Base-by-base conservation (phyloP, 306 rosid species). In the Corylus americana region DNA sequence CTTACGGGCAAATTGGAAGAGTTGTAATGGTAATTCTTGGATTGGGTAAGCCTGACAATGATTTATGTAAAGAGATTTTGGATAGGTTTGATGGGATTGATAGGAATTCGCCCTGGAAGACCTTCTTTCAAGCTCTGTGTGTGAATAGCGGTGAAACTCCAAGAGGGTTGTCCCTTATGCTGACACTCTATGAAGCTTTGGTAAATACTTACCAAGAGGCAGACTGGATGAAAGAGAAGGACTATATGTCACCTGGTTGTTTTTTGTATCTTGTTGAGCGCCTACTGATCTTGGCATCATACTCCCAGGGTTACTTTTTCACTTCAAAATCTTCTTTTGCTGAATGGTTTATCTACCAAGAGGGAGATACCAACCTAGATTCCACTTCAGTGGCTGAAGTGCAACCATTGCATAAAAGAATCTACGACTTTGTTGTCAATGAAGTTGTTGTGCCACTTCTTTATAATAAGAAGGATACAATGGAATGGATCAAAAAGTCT, bases 231-330 rank as follows among this genome's bases (percentile, higher is more conserved):
- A 31, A 1, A 31, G 35, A 31, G 35, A 31, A 1, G 35, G 35
- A 91, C 70, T 87, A 86, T 71, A 82, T 93, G 11, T 75, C 93
- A 57, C 97, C 98, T 1, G 70, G 70, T 67, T 90, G 90, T 85
- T 91, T 91, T 76, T 57, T 93, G 71, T 89, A 91, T 79, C 95
- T 91, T 31, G 73, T 90, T 16, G 98, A 93, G 75, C 93, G 89
- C 70, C 85, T 93, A 71, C 55, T 93, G 67, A 74, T 88, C 3
- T 77, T 75, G 62, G 81, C 85, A 50, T 82, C 82, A 11, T 68
- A 69, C 74, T n/a, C 49, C 57, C 75, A 35, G 2, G 90, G 91
- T 20, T 68, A 63, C 71, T 78, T 87, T 42, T 54, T 88, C 80
- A 83, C 92, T 22, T 80, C 95, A 29, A 86, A 83, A 73, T 83